Conservation (phyloP, 305 asterid genomes). For the Ajuga reptans region DNA sequence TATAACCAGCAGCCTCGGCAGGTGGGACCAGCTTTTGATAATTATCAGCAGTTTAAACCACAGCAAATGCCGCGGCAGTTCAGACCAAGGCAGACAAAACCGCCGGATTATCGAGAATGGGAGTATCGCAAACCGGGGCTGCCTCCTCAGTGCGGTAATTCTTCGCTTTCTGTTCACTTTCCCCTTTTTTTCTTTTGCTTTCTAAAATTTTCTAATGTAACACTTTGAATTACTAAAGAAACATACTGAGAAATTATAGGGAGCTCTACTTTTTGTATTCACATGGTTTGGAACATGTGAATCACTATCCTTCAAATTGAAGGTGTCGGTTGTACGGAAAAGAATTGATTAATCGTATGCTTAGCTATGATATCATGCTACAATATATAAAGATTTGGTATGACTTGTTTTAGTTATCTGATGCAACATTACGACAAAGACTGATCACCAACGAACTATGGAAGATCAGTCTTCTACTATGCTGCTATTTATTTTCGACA, state of each 20-base stretch:
- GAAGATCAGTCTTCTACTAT: neutral
- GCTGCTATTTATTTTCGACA: neutral
- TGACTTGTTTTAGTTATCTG: neutral
- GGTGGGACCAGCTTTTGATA: conserved; percentile 22
- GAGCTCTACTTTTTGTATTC: too few relatives aligned
- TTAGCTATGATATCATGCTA: neutral
- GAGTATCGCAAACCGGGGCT: conserved; percentile 52
- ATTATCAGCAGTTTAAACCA: conserved; percentile 45
- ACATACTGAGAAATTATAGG: neutral
- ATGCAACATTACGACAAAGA: neutral
- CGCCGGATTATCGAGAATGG: conserved; percentile 74
- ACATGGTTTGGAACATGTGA: too few relatives aligned
- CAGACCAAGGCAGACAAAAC: conserved; percentile 51
- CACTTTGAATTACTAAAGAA: neutral
- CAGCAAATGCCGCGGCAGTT: conserved; percentile 40
- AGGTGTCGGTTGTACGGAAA: neutral
- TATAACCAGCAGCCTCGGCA: conserved; percentile 22
- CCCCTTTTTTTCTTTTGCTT: too few relatives aligned
- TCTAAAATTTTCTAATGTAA: neutral
- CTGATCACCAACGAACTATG: too few relatives aligned
- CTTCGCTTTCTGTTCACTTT: too few relatives aligned
- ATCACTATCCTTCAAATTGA: neutral
- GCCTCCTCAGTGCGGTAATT: conserved; percentile 57
- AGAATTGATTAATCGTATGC: neutral
- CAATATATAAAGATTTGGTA: neutral